phyloP scores from a whole-genome alignment of 2,329 filamentous ascomycete genomes.

The Aspergillus sp. region DNA sequence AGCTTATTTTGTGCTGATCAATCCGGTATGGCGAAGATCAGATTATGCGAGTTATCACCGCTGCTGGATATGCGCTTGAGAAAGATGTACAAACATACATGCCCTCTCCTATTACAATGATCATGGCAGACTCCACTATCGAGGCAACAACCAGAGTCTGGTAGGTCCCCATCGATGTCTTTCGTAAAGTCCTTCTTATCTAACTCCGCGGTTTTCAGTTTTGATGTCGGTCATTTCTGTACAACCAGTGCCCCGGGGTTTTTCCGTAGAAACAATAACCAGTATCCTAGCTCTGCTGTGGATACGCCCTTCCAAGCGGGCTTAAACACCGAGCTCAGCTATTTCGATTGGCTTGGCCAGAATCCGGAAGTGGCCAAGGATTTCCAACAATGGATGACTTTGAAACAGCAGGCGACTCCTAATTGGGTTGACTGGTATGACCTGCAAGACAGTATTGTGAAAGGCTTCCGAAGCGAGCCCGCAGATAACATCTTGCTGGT shows the following conservation, averaged over 20 bases:
- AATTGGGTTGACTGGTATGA: slow-evolving; percentile 17
- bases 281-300: slow-evolving; percentile 10
- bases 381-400: slow-evolving; percentile 18
- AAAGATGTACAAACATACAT: slow-evolving; percentile 18
- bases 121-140: slow-evolving; percentile 19
- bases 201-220: slow-evolving; percentile 1
- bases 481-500: slow-evolving; percentile 20
- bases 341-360: slow-evolving; percentile 18
- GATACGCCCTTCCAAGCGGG: slow-evolving; percentile 20
- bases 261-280: slow-evolving; percentile 15
- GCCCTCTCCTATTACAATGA: slow-evolving; percentile 18
- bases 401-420: slow-evolving; percentile 10
- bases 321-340: slow-evolving; percentile 12
- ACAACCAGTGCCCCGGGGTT: slow-evolving; percentile 17
- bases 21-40: slow-evolving; percentile 9
- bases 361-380: slow-evolving; percentile 14
- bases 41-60: slow-evolving; percentile 17
- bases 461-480: slow-evolving; percentile 7
- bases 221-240: slow-evolving; percentile 13
- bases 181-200: neutral
- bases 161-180: neutral
- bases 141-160: slow-evolving; percentile 18
- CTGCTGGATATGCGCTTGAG: slow-evolving; percentile 18
- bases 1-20: neutral
- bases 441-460: slow-evolving; percentile 4